Conservation (phyloP, 177 flowering plant genomes). For the Vitis hybrid region DNA sequence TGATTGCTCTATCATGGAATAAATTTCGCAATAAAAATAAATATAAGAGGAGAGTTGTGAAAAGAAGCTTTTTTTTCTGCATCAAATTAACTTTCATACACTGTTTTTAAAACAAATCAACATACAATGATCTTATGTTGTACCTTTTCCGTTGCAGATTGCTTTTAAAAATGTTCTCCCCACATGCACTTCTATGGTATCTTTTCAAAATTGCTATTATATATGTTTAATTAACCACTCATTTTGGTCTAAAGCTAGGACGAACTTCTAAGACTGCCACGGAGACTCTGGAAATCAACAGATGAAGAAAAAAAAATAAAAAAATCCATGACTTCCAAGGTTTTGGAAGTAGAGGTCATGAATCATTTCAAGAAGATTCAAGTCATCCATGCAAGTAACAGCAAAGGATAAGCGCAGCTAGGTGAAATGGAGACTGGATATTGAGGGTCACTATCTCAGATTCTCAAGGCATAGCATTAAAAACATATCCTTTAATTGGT, state of each 20-base stretch:
- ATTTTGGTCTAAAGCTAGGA: too few relatives aligned
- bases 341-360: slow-evolving; percentile 18
- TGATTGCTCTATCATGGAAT: too few relatives aligned
- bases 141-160: too few relatives aligned
- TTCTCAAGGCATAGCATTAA: neutral
- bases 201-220: too few relatives aligned
- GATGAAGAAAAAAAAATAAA: slow-evolving; percentile 9
- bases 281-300: slow-evolving; percentile 11
- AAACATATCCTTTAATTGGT: neutral
- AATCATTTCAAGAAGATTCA: slow-evolving; percentile 15
- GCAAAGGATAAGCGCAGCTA: slow-evolving; percentile 1
- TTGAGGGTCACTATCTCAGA: slow-evolving; percentile 17
- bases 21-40: too few relatives aligned
- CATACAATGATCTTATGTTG: too few relatives aligned
- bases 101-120: too few relatives aligned
- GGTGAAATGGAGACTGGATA: slow-evolving; percentile 22
- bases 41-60: too few relatives aligned
- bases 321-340: slow-evolving; percentile 13
- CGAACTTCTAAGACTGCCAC: too few relatives aligned
- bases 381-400: slow-evolving; percentile 7
- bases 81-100: neutral
- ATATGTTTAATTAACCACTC: too few relatives aligned
- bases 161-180: too few relatives aligned
- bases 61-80: neutral
- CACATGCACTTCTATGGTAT: too few relatives aligned